A percentile compares a stretch with the other conserved stretches of the same genome.
Evolutionary conservation across 108 stramenopile genomes (phyloP).

Genomic region (Poteriospumella lacustris): DNA sequence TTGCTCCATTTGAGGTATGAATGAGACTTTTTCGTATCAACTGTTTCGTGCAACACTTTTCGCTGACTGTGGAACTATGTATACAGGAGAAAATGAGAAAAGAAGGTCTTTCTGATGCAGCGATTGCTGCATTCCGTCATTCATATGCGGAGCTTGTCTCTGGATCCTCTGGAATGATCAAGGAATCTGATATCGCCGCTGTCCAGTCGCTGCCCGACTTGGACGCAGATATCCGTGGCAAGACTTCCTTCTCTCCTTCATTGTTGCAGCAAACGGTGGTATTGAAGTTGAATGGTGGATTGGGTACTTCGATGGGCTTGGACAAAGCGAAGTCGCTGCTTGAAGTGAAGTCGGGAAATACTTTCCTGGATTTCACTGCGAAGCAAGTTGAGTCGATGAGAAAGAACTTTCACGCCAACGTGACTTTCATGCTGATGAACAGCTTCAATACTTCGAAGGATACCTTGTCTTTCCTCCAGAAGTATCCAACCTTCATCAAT

Average conservation of each 20-base stretch:
- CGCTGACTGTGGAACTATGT: neutral
- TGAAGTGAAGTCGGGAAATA: constrained; percentile 91
- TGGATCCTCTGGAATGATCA: constrained; percentile 91
- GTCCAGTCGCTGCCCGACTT: constrained; percentile 77
- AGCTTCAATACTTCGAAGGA: constrained; percentile 93
- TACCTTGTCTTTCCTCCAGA: constrained; percentile 77
- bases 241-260: constrained; percentile 31
- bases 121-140: constrained; percentile 62
- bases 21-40: neutral
- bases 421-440: constrained; percentile 99
- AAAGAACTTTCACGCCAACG: constrained; percentile 74
- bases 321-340: constrained; percentile 97
- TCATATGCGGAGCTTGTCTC: constrained; percentile 58
- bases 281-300: constrained; percentile 96
- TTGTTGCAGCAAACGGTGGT: constrained; percentile 84
- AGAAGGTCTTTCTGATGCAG: constrained; percentile 74
- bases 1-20: neutral
- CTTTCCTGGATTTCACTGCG: constrained; percentile 97
- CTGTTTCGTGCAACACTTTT: neutral
- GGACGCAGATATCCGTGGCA: constrained; percentile 57
- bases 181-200: constrained; percentile 80
- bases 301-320: constrained; percentile 98
- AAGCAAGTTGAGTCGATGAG: constrained; percentile 94
- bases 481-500: constrained; percentile 68
- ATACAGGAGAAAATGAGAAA: constrained; percentile 78